phyloP scores from a whole-genome alignment of 2,329 filamentous ascomycete species.

The Chrysoporthe deuterocubensis region DNA sequence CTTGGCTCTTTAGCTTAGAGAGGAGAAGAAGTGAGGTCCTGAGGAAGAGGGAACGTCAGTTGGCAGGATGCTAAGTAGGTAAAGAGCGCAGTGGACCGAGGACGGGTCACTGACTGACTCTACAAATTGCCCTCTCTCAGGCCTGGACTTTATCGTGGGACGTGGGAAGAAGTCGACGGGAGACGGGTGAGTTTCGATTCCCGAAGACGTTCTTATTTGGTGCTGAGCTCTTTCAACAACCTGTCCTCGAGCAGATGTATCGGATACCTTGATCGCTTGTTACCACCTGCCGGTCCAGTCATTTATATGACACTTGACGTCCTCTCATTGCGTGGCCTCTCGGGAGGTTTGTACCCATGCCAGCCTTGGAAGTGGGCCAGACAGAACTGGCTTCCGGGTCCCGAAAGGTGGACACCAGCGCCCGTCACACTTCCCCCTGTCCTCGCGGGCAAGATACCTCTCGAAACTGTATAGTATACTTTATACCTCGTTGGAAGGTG shows the following conservation, averaged over 20 bases:
- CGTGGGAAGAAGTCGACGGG: conserved; percentile 6
- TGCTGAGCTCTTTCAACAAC: background rate
- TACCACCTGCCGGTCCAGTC: conserved; percentile 17
- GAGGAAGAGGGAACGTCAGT: conserved; percentile 26
- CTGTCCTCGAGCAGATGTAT: conserved; percentile 6
- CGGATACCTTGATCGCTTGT: conserved; percentile 16
- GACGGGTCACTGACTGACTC: conserved; percentile 11
- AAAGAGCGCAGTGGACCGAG: conserved; percentile 20
- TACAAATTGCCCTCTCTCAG: conserved; percentile 16
- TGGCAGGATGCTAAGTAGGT: background rate
- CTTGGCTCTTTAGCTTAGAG: background rate
- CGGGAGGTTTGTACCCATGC: conserved; percentile 20
- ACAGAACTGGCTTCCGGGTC: conserved; percentile 19
- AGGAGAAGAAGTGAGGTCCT: conserved; percentile 4
- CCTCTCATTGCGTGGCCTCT: conserved; percentile 24
- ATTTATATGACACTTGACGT: conserved; percentile 15
- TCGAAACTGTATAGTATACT: conserved; percentile 10
- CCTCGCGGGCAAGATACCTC: background rate
- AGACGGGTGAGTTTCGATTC: conserved; percentile 20
- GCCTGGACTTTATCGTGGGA: conserved; percentile 18
- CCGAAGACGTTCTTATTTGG: conserved; percentile 18
- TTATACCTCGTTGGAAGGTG: background rate
- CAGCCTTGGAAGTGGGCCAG: conserved; percentile 23
- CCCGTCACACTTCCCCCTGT: conserved; percentile 1
- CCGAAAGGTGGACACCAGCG: conserved; percentile 24